Base-by-base conservation (phyloP, 352 stramenopile species). In the Nothophytophthora sp. region DNA sequence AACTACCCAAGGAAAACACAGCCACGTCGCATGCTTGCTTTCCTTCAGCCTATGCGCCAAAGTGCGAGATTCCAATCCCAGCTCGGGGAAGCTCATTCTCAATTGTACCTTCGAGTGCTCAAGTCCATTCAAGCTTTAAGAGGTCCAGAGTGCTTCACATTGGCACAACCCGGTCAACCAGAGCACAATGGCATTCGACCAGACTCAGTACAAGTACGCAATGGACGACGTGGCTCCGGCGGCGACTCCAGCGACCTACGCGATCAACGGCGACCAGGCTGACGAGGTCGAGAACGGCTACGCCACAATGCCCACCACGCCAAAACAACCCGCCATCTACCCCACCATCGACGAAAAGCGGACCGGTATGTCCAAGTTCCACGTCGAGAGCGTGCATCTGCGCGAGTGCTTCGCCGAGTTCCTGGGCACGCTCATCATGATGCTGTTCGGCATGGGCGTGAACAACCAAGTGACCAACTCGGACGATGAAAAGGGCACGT, bases 391-490 rank as follows among this genome's bases (percentile, higher is more conserved):
- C 28, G 50, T 55, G 64, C 67, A 70, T 33, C 18, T 69, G 15
- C 57, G 61, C 20, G 60, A 80, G 43, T 76, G 69, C 48, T 55
- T 73, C 43, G 62, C 63, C 7, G 70, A 76, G 44, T 76, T 75
- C 48, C 59, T 81, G 8, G 63, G 68, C 27, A 82, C 71, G 1
- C 66, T 76, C 34, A 59, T 79, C 25, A 63, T 86, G 50, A 60
- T 88, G 33, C 55, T 63, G 12, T 71, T 85, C 30, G 58, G 61
- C 20, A 66, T 75, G 35, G 76, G 73, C 30, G 73, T 82, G 8
- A 81, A 81, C 53, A 72, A 78, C 47, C 71, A 88, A 65, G 68
- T 82, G 22, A 62, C 51, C 12, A 58, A 83, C 16, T 83, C 70
- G 18, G 30, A 73, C 6, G 65, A 63, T 9, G 46, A 28, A 9